Evolutionary conservation across 164 flowering plant species (phyloP), one percentile per base, ranked within the genome.

Genomic region (Annona squamosa): DNA sequence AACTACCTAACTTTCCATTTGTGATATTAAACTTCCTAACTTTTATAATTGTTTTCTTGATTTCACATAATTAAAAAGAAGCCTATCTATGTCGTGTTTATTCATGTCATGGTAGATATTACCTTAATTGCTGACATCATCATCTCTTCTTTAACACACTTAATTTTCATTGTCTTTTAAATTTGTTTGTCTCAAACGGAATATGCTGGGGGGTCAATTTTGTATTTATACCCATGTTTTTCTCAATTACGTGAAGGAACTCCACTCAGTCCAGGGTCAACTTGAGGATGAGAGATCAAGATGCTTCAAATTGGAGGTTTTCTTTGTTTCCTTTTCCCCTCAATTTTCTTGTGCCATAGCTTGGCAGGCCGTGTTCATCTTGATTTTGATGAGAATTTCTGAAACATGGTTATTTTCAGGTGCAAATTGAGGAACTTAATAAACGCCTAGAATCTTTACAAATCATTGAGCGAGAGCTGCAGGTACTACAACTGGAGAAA

Each of bases 301-400:
- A 88, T 96, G 99, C 82, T 85, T 85, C 78, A 90, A 93, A 74
- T 81, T 93, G 47, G 98, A 96, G 98, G 99, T 95, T 71, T 74
- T 57, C 61, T 66, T 42, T 72, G 46, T 56, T 62, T 59, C 45
- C 41, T 19, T 46, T 75, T 71, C 26, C 26, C 26, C 52, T 67
- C 13, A 4, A 7, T 52, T 5, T 19, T n/a, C 48, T 67, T 67
- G 71, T 26, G 41, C 5, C 3, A 42, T 70, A 52, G 46, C 46
- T 56, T 73, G 61, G 37, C 45, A 19, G 37, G 45, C 1, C 71
- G 5, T 70, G 37, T 67, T 63, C 17, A 41, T 46, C 13, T 26
- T 46, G 26, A 1, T 45, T 70, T 52, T 12, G 47, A 48, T 9
- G 9, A 43, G 10, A 44, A 26, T 48, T 4, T 4, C 37, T 56